Base-by-base conservation (phyloP, 129 eudicot species). In the Helianthus annuus region DNA sequence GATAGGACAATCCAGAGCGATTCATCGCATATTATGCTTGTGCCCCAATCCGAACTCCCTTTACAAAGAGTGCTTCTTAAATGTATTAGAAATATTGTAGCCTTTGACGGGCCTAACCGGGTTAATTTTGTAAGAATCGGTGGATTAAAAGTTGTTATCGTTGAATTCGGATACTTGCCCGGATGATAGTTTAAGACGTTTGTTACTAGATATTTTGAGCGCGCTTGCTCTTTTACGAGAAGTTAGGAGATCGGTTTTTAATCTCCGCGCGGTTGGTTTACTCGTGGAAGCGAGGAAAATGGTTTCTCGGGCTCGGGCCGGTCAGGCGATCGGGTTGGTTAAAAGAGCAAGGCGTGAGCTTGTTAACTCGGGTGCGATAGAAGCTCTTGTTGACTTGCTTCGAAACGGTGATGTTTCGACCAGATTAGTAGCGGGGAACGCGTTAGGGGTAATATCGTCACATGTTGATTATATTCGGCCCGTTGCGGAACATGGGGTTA, bases 391-490 rank as follows among this genome's bases (percentile, higher is more conserved):
- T 55, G 86, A 80, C 36, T 75, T 80, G 55, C 76, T 89, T 29
- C 53, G 69, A 4, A 62, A 68, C 16, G 92, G 92, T 10, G 81
- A 84, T 68, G 10, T 55, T 10, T 56, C 72, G 32, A 48, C 81
- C 12, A 86, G 80, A 64, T 13, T 89, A 38, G 89, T 89, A 57
- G 82, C 86, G 65, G 87, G 83, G 53, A 89, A 89, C 46, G 79
- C 92, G 16, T 84, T 89, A 61, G 89, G 96, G 48, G 77, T 89
- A 29, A 84, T 89, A 76, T 81, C 87, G 10, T 83, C 91, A 32
- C 85, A 83, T 69, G 82, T 84, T 22, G 85, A 85, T 74, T 76
- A 81, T 65, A 83, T 85, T n/a, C 72, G 91, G 66, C 83, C 84
- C 0, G 77, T 85, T 70, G 84, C 85, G 66, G 70, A 79, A 76